Base-by-base conservation (phyloP, 73 alveolate genomes). In the Paramecium octaurelia region DNA sequence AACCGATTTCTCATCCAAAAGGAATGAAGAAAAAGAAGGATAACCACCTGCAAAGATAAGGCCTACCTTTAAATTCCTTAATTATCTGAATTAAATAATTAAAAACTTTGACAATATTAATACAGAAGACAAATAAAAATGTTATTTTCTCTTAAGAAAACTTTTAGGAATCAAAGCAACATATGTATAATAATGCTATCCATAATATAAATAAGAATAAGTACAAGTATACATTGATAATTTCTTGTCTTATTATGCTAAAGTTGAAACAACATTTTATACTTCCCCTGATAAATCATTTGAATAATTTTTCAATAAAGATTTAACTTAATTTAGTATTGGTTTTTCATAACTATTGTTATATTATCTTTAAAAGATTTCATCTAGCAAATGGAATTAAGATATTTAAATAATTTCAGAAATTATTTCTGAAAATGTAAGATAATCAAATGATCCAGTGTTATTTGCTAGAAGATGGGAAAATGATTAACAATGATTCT, bases 381-480 rank as follows among this genome's bases (percentile, higher is more conserved):
- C 18, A 10, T 12, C 5, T 27, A 64, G 12, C 8, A 31, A 31
- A 73, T 73, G 36, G 27, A 29, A 38, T 4, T 34, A 36, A 38
- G 59, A 73, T 35, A 8, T 73, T 3, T n/a, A 35, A 38, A 38
- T 73, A 12, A 40, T 73, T 73, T 38, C 20, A 12, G 59, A 73
- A 34, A 40, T 73, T 40, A 31, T 73, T 9, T 29, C 40, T 12
- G 87, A 73, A 73, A 73, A 73, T 40, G 1, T 73, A 18, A 73
- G 46, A 35, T 38, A 73, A 36, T 40, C 46, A 23, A 73, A 73
- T 73, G 87, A 73, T 73, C 87, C 60, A 36, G 59, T 73, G 36
- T 73, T 73, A 38, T 73, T 73, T 73, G 87, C 87, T 36, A 34
- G 87, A 38, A 73, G 59, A 73, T 73, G 87, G 87, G 87, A 73